phyloP scores from a whole-genome alignment of 2,329 filamentous ascomycete genomes.

The Verticillium isaacii region DNA sequence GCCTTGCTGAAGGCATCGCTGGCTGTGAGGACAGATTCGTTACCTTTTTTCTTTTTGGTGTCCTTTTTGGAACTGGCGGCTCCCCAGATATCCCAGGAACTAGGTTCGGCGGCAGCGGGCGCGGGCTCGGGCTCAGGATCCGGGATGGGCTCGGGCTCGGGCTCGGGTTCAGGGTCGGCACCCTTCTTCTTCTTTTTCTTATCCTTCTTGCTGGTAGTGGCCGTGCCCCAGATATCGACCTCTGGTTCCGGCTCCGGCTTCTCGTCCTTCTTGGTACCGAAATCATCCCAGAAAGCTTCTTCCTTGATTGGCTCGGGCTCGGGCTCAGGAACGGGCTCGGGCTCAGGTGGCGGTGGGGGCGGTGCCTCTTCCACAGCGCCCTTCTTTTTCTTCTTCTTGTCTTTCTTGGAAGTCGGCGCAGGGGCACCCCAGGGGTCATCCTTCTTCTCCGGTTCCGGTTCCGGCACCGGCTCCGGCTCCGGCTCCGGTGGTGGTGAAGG shows the following conservation, averaged over 20 bases:
- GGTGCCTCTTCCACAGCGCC: conserved; percentile 17
- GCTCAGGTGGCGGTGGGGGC: conserved; percentile 30
- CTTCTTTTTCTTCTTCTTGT: conserved; percentile 36
- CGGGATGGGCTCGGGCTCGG: conserved; percentile 16
- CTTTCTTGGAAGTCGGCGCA: conserved; percentile 28
- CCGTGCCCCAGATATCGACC: conserved; percentile 15
- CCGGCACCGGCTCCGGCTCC: conserved; percentile 3
- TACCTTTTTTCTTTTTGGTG: conserved; percentile 26
- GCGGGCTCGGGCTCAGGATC: conserved; percentile 19
- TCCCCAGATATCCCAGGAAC: conserved; percentile 17
- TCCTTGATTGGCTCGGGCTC: conserved; percentile 14
- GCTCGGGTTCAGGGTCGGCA: conserved; percentile 3
- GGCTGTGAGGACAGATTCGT: conserved; percentile 12
- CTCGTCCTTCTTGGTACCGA: conserved; percentile 5
- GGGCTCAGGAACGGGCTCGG: conserved; percentile 36
- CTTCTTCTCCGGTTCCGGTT: conserved; percentile 8
- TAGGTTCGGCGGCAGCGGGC: conserved; percentile 10
- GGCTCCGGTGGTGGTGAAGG: not conserved
- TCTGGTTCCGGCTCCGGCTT: conserved; percentile 17
- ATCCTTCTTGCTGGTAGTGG: conserved; percentile 34
- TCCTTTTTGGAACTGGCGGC: conserved; percentile 18
- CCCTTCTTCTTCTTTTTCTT: conserved; percentile 31
- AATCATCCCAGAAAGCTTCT: conserved; percentile 2
- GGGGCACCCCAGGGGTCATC: conserved; percentile 28
- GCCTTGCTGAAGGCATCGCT: conserved; percentile 6